A percentile compares a stretch with the other conserved stretches of the same genome.
phyloP scores from a whole-genome alignment of 2,329 filamentous ascomycete species.

The Helicocarpus griseus region DNA sequence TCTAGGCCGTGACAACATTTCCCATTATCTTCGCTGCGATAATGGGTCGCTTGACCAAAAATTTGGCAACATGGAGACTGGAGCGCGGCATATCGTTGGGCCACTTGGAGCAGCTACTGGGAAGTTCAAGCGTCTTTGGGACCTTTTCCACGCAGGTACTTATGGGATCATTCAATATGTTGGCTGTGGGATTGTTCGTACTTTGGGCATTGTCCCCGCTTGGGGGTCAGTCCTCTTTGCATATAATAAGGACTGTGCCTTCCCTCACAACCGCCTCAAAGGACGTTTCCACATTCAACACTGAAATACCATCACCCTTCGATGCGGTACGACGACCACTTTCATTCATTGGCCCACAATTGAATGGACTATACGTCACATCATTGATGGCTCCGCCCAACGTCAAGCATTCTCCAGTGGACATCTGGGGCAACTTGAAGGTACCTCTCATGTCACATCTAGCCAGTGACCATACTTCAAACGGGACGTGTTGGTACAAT shows the following conservation, averaged over 20 bases:
- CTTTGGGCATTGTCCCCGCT: constrained; percentile 5
- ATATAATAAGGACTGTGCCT: constrained; percentile 3
- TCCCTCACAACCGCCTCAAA: neutral
- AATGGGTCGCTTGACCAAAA: constrained; percentile 7
- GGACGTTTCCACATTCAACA: constrained; percentile 3
- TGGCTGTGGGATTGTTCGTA: constrained; percentile 6
- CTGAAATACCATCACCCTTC: constrained; percentile 6
- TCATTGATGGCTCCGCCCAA: constrained; percentile 5
- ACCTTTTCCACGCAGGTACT: constrained; percentile 9
- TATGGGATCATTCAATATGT: constrained; percentile 7
- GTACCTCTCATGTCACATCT: constrained; percentile 8
- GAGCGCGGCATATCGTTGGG: constrained; percentile 7
- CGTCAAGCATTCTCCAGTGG: constrained; percentile 2
- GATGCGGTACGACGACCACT: neutral
- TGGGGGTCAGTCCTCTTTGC: constrained; percentile 2
- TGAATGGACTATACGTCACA: constrained; percentile 8
- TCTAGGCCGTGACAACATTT: constrained; percentile 7
- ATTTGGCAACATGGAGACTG: constrained; percentile 4
- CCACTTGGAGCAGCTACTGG: constrained; percentile 7
- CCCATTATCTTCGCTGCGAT: constrained; percentile 9
- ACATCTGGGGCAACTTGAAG: constrained; percentile 11
- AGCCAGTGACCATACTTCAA: neutral
- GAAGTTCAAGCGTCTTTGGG: constrained; percentile 8
- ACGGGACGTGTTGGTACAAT: constrained; percentile 6
- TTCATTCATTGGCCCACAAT: neutral